Evolutionary conservation across 164 flowering plant species (phyloP).

Genomic region (Hamamelis virginiana): DNA sequence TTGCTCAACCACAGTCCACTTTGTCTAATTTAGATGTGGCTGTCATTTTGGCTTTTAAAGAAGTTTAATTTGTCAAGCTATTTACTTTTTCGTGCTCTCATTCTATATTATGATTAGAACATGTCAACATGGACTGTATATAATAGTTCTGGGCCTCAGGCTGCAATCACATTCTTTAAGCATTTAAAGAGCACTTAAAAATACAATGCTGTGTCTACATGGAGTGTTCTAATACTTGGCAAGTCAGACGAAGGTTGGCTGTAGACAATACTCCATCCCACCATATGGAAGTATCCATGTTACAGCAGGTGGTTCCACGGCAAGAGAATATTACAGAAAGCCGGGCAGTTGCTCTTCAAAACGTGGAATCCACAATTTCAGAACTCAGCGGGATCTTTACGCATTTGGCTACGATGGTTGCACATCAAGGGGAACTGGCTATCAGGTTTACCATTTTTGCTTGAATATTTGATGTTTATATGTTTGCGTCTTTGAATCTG

Average conservation of each 20-base stretch:
- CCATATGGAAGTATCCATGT: conserved; percentile 71
- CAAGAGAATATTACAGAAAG: conserved; percentile 58
- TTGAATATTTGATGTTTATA: background rate
- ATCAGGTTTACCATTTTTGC: conserved; percentile 54
- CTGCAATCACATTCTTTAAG: background rate
- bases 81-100: background rate
- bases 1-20: too few species aligned
- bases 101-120: background rate
- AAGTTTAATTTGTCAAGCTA: too few species aligned
- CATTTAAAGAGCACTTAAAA: background rate
- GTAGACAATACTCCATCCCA: conserved; percentile 60
- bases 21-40: too few species aligned
- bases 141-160: background rate
- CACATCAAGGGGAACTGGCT: conserved; percentile 87
- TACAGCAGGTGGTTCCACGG: conserved; percentile 79
- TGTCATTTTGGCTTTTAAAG: too few species aligned
- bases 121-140: background rate
- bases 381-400: conserved; percentile 87
- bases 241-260: conserved; percentile 67
- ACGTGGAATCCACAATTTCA: conserved; percentile 85
- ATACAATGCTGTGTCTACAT: background rate
- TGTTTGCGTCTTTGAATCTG: background rate
- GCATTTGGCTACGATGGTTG: conserved; percentile 87
- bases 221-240: conserved; percentile 13
- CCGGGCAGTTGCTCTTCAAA: conserved; percentile 76